These are phyloP conservation scores for Luffa acutangula DNA, from an alignment of 306 rosid genomes.

Conservation along the genomic window DNA sequence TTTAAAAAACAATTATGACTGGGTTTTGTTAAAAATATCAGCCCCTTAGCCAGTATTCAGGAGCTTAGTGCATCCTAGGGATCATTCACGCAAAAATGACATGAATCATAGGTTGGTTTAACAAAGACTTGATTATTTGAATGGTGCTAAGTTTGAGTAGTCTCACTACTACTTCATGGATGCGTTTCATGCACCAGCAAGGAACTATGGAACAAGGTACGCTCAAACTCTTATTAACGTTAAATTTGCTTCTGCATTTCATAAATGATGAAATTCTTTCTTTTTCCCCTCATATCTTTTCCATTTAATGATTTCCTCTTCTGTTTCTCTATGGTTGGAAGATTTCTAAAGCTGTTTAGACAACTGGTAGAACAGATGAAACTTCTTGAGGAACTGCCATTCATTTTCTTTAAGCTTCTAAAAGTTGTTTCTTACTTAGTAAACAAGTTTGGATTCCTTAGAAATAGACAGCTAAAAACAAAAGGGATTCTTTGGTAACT, in stretches of 20 bases:
- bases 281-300: neutral
- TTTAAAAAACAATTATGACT: neutral
- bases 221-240: neutral
- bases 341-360: neutral
- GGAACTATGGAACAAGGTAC: neutral
- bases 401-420: neutral
- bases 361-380: neutral
- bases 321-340: neutral
- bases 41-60: neutral
- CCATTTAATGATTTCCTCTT: neutral
- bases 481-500: neutral
- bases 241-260: neutral
- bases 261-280: neutral
- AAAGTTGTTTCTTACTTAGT: neutral
- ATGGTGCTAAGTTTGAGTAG: neutral
- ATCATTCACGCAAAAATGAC: constrained; percentile 35
- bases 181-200: neutral
- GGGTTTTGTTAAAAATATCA: neutral
- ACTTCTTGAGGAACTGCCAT: neutral
- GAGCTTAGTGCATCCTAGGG: neutral
- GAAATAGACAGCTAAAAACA: neutral
- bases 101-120: constrained; percentile 17
- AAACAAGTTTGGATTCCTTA: neutral
- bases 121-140: neutral
- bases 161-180: neutral